Base-by-base conservation (phyloP, 2,329 filamentous ascomycete genomes). In the Colletotrichum plurivorum region DNA sequence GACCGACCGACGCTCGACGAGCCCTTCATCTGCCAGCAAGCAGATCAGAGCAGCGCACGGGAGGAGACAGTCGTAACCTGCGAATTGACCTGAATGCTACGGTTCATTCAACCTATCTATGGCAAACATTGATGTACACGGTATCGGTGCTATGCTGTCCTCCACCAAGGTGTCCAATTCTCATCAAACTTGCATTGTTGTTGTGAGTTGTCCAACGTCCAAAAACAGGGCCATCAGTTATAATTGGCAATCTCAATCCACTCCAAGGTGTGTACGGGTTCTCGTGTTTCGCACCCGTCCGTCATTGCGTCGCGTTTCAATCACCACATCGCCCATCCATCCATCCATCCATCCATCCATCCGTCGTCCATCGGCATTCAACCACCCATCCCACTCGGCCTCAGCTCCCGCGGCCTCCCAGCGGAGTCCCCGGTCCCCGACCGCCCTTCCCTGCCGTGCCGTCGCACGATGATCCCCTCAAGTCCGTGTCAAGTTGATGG, bases 401-500 rank as follows among this genome's bases (percentile, higher is more conserved):
- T 25, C 46, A 48, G 18, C 39, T 57, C 20, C 41, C 10, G 54
- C 54, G 39, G 54, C 18, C 10, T 46, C 54, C 54, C 58, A 45
- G 48, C 49, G 22, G 16, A 49, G 15, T 62, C 36, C 25, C 36
- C 48, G 8, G 20, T 12, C 15, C 27, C 25, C 25, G 48, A 31
- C 58, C 1, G 39, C 46, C 48, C 51, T 18, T 16, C 55, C 55
- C 22, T 57, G 20, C 15, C 41, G 4, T 39, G 27, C 20, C 39
- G 13, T 31, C 27, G 39, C 54, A 45, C 61, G 49, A 60, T 51
- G 49, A 13, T 52, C 66, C 43, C 54, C 61, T 69, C 31, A 51
- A 56, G 45, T 45, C 45, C 67, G 62, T 69, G 51, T 69, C 67
- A 69, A 52, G 67, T 69, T 69, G 62, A 69, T 61, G 62, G 67